Percentiles rank a stretch among this genome's conserved stretches.
Evolutionary conservation across 2,329 filamentous ascomycete genomes (phyloP).

Genomic region (Talaromyces sp.): DNA sequence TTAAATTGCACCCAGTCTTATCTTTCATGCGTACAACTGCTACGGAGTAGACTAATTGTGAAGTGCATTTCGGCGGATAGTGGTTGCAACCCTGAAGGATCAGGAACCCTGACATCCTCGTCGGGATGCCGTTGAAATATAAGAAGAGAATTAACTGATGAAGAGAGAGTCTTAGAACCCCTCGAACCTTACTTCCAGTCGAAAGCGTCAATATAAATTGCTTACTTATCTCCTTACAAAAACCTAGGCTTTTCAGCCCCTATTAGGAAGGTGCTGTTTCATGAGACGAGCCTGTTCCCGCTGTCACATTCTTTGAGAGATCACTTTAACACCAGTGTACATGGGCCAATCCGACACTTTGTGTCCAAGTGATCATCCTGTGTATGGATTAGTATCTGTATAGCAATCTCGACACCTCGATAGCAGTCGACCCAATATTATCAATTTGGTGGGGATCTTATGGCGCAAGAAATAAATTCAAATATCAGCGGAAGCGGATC

Average conservation of each 20-base stretch:
- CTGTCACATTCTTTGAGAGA: not conserved
- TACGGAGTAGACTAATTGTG: not conserved
- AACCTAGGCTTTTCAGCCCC: no score
- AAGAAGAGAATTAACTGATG: not conserved
- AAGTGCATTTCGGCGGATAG: not conserved
- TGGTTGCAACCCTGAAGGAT: not conserved
- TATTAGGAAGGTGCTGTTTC: not conserved
- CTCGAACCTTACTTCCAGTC: not conserved
- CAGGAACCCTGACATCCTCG: not conserved
- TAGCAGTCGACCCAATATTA: no score
- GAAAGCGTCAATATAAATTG: not conserved
- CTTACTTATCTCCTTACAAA: not conserved
- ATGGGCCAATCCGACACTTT: not conserved
- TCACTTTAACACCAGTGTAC: not conserved
- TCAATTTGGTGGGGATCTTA: not conserved
- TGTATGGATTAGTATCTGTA: not conserved
- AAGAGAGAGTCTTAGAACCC: not conserved
- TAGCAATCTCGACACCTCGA: no score
- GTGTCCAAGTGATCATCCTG: not conserved
- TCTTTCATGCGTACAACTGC: not conserved
- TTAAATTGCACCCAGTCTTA: not conserved
- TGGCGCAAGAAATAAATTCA: not conserved
- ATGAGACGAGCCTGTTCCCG: not conserved
- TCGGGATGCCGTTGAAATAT: constrained; percentile 1
- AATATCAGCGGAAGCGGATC: not conserved